Evolutionary conservation across 164 flowering plant species (phyloP).

Genomic region (Amborella trichopoda): DNA sequence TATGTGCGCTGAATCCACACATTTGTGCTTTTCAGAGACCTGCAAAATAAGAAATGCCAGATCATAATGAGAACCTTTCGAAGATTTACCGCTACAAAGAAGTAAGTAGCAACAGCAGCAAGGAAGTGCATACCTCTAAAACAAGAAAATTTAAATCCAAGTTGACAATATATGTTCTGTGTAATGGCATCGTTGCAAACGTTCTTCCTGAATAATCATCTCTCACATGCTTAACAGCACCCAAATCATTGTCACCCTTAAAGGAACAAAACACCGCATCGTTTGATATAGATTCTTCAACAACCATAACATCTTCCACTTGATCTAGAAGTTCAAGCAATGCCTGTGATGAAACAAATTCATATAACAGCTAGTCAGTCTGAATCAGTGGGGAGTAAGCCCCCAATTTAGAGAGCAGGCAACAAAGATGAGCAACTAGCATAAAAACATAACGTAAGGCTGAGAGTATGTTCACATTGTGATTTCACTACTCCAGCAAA

Average conservation of each 20-base stretch:
- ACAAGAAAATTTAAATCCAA: constrained; percentile 51
- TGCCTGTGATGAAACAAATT: constrained; percentile 31
- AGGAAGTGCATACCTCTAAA: constrained; percentile 46
- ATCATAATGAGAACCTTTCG: background rate
- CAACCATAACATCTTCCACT: constrained; percentile 83
- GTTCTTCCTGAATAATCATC: constrained; percentile 10
- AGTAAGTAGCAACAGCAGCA: background rate
- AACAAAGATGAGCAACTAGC: background rate
- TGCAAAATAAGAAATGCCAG: constrained; percentile 8
- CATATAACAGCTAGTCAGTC: background rate
- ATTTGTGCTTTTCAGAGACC: constrained; percentile 67
- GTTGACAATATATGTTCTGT: constrained; percentile 6
- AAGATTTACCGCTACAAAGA: background rate
- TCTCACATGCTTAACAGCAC: constrained; percentile 5
- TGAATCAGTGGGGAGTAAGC: background rate
- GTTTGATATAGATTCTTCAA: constrained; percentile 31
- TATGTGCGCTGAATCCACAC: constrained; percentile 21
- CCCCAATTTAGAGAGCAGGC: background rate
- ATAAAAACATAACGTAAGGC: background rate
- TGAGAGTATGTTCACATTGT: background rate
- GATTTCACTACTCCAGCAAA: background rate
- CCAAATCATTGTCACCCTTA: constrained; percentile 9
- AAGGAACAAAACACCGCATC: constrained; percentile 9
- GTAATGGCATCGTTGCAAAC: constrained; percentile 2
- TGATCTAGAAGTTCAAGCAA: constrained; percentile 90